Evolutionary conservation across 2,329 filamentous ascomycete genomes (phyloP).

Genomic region (Pyrenochaeta sp.): DNA sequence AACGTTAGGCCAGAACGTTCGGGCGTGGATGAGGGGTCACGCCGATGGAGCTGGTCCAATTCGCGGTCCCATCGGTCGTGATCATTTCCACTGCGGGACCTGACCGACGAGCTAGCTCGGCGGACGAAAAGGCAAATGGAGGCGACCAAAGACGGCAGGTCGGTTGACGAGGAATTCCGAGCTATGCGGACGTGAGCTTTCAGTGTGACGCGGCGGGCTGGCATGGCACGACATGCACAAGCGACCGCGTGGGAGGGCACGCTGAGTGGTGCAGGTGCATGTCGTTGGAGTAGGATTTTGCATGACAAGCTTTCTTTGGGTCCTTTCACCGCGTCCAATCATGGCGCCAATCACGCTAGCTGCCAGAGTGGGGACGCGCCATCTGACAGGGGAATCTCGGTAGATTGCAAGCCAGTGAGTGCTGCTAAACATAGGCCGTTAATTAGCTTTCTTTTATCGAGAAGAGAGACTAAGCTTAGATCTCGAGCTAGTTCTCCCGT

Average conservation of each 20-base stretch:
- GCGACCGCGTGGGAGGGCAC: conserved; percentile 40
- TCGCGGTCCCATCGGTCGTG: conserved; percentile 32
- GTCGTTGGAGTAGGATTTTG: conserved; percentile 39
- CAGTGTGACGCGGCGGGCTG: conserved; percentile 37
- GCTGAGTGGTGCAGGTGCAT: conserved; percentile 38
- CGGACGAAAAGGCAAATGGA: conserved; percentile 30
- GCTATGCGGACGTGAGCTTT: conserved; percentile 28
- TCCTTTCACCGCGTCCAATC: conserved; percentile 35
- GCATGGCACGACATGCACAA: conserved; percentile 41
- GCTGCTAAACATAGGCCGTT: conserved; percentile 41
- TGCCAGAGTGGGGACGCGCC: conserved; percentile 25
- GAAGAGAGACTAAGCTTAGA: no score
- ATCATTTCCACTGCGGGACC: conserved; percentile 44
- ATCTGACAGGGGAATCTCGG: conserved; percentile 27
- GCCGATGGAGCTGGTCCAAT: conserved; percentile 31
- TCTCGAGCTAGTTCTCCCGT: no score
- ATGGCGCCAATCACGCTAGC: conserved; percentile 26
- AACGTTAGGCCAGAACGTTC: conserved; percentile 27
- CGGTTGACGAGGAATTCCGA: conserved; percentile 34
- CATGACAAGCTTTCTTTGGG: conserved; percentile 48
- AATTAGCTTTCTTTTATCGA: conserved; percentile 33
- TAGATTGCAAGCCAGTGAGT: conserved; percentile 28
- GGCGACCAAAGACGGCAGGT: conserved; percentile 42
- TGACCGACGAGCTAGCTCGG: conserved; percentile 29
- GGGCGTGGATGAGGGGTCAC: conserved; percentile 19